Percentiles rank a stretch among this genome's conserved stretches.
Evolutionary conservation across 1,284 basidiomycete genomes (phyloP).

Genomic region (Cutaneotrichosporon dermatis): DNA sequence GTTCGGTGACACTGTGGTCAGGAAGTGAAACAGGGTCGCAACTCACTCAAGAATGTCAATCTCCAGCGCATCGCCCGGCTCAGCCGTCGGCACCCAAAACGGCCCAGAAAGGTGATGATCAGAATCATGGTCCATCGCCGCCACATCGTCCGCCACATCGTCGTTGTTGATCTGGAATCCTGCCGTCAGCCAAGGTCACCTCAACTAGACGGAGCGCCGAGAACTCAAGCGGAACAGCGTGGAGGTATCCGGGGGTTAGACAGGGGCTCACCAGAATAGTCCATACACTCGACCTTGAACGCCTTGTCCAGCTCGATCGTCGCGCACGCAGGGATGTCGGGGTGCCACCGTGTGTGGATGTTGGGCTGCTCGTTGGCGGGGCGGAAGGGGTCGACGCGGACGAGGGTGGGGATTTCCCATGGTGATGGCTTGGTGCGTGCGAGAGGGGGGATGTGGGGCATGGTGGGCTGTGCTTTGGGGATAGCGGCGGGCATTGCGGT

Average conservation of each 20-base stretch:
- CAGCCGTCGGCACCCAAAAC: conserved; percentile 66
- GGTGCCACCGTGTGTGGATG: conserved; percentile 46
- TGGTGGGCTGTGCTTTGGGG: not conserved
- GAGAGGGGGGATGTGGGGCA: not conserved
- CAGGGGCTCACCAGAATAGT: conserved; percentile 61
- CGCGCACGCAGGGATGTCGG: conserved; percentile 37
- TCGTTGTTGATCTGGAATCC: conserved; percentile 64
- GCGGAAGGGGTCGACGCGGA: conserved; percentile 29
- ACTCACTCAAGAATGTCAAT: conserved; percentile 64
- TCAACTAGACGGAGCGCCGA: not conserved
- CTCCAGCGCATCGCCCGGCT: conserved; percentile 72
- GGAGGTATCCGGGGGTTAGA: too few species aligned
- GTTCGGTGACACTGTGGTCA: conserved; percentile 59
- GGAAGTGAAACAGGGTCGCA: not conserved
- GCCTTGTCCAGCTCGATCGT: conserved; percentile 50
- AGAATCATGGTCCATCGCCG: conserved; percentile 44
- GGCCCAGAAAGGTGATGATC: conserved; percentile 78
- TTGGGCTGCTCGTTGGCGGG: conserved; percentile 26
- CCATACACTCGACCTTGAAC: conserved; percentile 72
- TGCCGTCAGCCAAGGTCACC: not conserved
- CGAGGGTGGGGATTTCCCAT: conserved; percentile 23
- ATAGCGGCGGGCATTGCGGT: not conserved
- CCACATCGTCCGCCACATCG: conserved; percentile 53
- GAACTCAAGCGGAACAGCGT: not conserved
- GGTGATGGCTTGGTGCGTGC: not conserved